Percentiles rank a stretch among this genome's conserved stretches.
phyloP scores from a whole-genome alignment of 139 green algal genomes.

The Micractinium conductrix region DNA sequence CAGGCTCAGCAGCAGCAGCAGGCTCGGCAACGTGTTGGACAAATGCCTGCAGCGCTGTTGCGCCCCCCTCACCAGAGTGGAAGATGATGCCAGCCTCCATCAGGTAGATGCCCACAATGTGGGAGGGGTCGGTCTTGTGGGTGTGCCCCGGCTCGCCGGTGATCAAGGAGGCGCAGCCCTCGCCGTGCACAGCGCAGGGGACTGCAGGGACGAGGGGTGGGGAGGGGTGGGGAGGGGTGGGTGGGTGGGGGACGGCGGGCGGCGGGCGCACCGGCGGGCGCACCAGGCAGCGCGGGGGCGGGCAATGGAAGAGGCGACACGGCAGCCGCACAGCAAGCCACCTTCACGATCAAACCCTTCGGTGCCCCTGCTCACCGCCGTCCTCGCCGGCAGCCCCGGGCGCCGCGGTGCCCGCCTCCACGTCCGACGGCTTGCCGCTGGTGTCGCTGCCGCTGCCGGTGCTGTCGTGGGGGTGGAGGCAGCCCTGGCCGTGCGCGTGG shows the following conservation, averaged over 20 bases:
- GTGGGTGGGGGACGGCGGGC: not conserved
- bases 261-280: not conserved
- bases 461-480: not conserved
- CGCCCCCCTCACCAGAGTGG: conserved; percentile 29
- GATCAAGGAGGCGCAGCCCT: conserved; percentile 3
- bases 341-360: not conserved
- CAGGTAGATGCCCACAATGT: conserved; percentile 31
- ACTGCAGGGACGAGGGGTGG: not conserved
- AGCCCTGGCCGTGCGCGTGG: not conserved
- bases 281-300: not conserved
- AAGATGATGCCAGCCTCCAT: conserved; percentile 56
- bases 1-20: too few relatives aligned
- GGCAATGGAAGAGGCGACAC: too few relatives aligned
- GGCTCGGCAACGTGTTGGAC: too few relatives aligned
- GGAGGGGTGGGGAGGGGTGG: not conserved
- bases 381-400: not conserved
- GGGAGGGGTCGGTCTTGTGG: not conserved
- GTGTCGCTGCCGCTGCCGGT: not conserved
- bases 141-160: not conserved
- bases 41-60: too few relatives aligned
- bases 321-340: not conserved
- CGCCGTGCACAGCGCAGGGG: conserved; percentile 3
- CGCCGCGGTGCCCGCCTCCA: not conserved
- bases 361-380: not conserved
- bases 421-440: not conserved